Percentiles rank a stretch among this genome's conserved stretches.
Evolutionary conservation across 768 basidiomycete genomes (phyloP).

Genomic region (Tulasnella calospora): DNA sequence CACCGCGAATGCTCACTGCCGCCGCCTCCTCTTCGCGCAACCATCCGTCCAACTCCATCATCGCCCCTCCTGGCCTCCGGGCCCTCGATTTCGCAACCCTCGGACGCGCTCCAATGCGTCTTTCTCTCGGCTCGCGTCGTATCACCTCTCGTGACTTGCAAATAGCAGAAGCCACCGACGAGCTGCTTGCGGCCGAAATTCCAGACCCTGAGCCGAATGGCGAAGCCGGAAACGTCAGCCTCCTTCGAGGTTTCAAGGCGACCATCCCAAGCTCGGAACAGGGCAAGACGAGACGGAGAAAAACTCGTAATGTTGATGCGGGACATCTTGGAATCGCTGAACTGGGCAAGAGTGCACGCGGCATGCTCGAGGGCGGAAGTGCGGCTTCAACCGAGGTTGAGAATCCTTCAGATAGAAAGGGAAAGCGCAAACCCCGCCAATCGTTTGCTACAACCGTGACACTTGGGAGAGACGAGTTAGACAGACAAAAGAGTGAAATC

Average conservation of each 20-base stretch:
- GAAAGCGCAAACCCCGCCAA: conserved; percentile 46
- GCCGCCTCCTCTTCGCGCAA: conserved; percentile 55
- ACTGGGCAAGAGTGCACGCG: conserved; percentile 71
- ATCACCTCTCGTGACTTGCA: conserved; percentile 79
- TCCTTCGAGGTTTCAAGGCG: conserved; percentile 88
- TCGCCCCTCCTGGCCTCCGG: conserved; percentile 30
- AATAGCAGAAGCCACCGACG: conserved; percentile 75
- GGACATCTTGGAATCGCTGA: conserved; percentile 73
- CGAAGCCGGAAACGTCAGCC: conserved; percentile 65
- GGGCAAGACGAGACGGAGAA: conserved; percentile 66
- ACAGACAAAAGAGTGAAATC: conserved; percentile 80
- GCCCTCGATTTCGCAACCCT: conserved; percentile 67
- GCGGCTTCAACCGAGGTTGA: conserved; percentile 27
- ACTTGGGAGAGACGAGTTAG: conserved; percentile 78
- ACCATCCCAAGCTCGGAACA: conserved; percentile 87
- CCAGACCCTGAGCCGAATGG: conserved; percentile 61
- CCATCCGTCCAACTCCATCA: conserved; percentile 34
- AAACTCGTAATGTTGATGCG: conserved; percentile 73
- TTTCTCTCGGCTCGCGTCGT: conserved; percentile 59
- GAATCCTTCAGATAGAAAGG: conserved; percentile 42
- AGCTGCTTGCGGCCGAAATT: conserved; percentile 63
- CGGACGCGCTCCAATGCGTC: conserved; percentile 68
- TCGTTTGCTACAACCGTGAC: conserved; percentile 38
- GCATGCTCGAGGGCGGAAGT: conserved; percentile 54
- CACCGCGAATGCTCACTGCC: conserved; percentile 66